These are phyloP conservation scores for Prunus mume DNA, from an alignment of 306 rosid genomes.

Conservation along the genomic window DNA sequence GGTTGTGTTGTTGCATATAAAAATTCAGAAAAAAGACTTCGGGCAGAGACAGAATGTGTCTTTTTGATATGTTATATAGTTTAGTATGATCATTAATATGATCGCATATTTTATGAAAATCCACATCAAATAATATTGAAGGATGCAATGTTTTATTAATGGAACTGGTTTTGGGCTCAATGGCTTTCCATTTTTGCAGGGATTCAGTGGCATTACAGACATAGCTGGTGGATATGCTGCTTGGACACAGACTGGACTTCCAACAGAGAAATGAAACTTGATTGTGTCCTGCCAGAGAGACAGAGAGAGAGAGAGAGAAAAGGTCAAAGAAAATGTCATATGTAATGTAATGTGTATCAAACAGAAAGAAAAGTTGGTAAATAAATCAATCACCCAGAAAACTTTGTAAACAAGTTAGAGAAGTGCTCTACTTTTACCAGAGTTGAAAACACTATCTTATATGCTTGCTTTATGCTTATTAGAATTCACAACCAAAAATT, in stretches of 20 bases:
- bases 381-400: neutral
- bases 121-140: neutral
- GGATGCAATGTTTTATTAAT: neutral
- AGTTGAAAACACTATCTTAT: too few species aligned
- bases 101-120: neutral
- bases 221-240: slow-evolving; percentile 89
- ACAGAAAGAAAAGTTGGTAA: neutral
- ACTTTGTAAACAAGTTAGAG: neutral
- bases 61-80: neutral
- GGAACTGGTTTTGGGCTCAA: neutral
- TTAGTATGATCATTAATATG: too few species aligned
- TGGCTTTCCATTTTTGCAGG: slow-evolving; percentile 39
- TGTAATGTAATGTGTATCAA: neutral
- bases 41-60: neutral
- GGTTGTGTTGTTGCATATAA: neutral
- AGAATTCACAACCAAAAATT: neutral
- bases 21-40: neutral
- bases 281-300: neutral
- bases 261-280: slow-evolving; percentile 48
- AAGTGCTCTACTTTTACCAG: neutral
- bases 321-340: neutral
- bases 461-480: neutral
- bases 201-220: slow-evolving; percentile 70
- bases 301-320: neutral
- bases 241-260: slow-evolving; percentile 77